Conservation (phyloP, 108 stramenopile species). For the Nannochloropsis granulata region DNA sequence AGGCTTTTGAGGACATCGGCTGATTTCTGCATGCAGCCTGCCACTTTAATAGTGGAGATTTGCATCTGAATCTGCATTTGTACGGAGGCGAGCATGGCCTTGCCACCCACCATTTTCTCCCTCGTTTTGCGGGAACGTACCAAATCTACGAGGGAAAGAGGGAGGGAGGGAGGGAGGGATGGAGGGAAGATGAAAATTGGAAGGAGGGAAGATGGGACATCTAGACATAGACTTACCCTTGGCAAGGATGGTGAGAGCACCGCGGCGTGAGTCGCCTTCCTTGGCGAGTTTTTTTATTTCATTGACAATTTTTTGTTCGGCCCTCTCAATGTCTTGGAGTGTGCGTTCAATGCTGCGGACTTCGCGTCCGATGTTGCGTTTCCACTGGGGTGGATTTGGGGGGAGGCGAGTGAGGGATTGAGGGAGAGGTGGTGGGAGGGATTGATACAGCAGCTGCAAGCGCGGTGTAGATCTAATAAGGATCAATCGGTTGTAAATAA, state of each 20-base stretch:
- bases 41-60: not conserved
- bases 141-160: not conserved
- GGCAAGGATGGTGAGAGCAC: not conserved
- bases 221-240: not conserved
- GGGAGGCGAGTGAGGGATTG: not conserved
- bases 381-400: not conserved
- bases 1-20: not conserved
- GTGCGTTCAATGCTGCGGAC: not conserved
- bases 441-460: too few species aligned
- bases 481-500: too few species aligned
- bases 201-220: too few species aligned
- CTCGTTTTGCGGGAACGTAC: not conserved
- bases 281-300: not conserved
- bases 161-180: too few species aligned
- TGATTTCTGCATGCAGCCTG: not conserved
- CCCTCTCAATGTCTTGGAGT: not conserved
- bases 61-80: not conserved
- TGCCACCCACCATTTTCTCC: not conserved
- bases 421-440: too few species aligned
- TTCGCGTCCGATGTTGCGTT: not conserved
- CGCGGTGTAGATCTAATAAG: too few species aligned
- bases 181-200: too few species aligned
- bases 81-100: not conserved
- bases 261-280: not conserved
- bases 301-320: not conserved